Base-by-base conservation (phyloP, 2,329 filamentous ascomycete genomes). In the Macrophomina pseudophaseolina region DNA sequence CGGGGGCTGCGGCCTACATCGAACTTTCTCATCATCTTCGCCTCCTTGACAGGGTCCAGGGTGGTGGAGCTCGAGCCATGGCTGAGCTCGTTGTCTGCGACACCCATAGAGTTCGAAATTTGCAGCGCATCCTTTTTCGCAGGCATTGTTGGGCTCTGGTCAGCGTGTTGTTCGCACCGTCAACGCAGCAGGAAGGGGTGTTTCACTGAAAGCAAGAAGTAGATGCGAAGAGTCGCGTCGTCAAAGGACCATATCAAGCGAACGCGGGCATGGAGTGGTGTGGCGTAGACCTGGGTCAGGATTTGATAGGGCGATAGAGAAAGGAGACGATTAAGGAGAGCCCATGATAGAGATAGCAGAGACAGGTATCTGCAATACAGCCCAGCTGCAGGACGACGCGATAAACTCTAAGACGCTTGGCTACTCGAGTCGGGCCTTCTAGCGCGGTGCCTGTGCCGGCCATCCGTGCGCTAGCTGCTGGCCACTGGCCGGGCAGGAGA, bases 21-120 rank as follows among this genome's bases (percentile, higher is more conserved):
- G 32, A 65, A 58, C 42, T 65, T 65, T 32, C 52, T 48, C 63
- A 65, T 65, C 63, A 65, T 65, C 30, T 40, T 56, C 18, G 51
- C 53, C 40, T 65, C 63, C 51, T 65, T 65, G 63, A 49, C 63
- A 11, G 63, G 63, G 52, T 65, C 63, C 2, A 65, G 51, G 23
- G 12, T 3, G 63, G 49, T 11, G 42, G 58, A 62, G 58, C 58
- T 49, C 58, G 42, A 33, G 44, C 58, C 58, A 49, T 62, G 16
- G 58, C 58, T 49, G 44, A 49, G 44, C 58, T 62, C 58, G 30
- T 23, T 23, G 58, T 62, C 58, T 23, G n/a, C 14, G n/a, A 18
- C 30, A 32, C 58, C 58, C 58, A 62, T 62, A 5, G n/a, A n/a
- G 56, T n/a, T 38, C 11, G 42, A 49, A 14, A 38, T 28, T 62